A percentile compares a stretch with the other conserved stretches of the same genome.
Conservation (phyloP, 2,329 filamentous ascomycete species). For the Ambrosiella cleistominuta region DNA sequence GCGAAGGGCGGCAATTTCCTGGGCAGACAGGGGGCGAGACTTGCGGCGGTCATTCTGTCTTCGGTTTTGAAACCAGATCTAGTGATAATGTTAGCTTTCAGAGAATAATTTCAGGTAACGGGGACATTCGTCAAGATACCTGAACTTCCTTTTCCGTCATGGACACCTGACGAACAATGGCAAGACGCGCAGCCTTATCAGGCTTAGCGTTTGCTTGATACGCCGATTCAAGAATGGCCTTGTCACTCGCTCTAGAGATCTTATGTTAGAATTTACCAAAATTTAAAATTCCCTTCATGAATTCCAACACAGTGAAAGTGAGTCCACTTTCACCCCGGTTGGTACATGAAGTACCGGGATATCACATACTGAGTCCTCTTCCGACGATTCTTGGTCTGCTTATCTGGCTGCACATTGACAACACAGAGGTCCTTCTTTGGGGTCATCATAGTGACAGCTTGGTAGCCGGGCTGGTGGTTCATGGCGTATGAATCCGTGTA, state of each 20-base stretch:
- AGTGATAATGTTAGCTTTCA: not conserved
- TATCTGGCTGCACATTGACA: slow-evolving; percentile 14
- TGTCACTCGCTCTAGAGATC: slow-evolving; percentile 57
- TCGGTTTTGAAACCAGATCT: slow-evolving; percentile 98
- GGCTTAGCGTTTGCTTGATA: slow-evolving; percentile 77
- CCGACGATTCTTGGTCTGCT: slow-evolving; percentile 14
- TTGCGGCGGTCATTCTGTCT: slow-evolving; percentile 84
- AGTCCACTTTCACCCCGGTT: no score
- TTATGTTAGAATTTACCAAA: not conserved
- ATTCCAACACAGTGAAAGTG: not conserved
- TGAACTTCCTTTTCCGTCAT: slow-evolving; percentile 93
- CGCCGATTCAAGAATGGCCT: slow-evolving; percentile 70
- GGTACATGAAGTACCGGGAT: not conserved
- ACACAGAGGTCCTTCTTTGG: slow-evolving; percentile 13
- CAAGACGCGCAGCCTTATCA: slow-evolving; percentile 71
- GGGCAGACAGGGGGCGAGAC: slow-evolving; percentile 62
- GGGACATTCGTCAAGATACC: slow-evolving; percentile 34
- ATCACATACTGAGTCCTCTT: slow-evolving; percentile 14
- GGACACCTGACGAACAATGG: slow-evolving; percentile 69
- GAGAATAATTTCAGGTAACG: not conserved
- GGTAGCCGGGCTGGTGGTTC: slow-evolving; percentile 9
- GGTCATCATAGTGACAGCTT: slow-evolving; percentile 8
- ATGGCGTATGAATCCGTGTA: slow-evolving; percentile 4
- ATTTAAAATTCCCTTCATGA: not conserved
- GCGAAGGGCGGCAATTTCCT: slow-evolving; percentile 51